Base-by-base conservation (phyloP, 2,329 filamentous ascomycete species). In the Fusarium mundagurra region DNA sequence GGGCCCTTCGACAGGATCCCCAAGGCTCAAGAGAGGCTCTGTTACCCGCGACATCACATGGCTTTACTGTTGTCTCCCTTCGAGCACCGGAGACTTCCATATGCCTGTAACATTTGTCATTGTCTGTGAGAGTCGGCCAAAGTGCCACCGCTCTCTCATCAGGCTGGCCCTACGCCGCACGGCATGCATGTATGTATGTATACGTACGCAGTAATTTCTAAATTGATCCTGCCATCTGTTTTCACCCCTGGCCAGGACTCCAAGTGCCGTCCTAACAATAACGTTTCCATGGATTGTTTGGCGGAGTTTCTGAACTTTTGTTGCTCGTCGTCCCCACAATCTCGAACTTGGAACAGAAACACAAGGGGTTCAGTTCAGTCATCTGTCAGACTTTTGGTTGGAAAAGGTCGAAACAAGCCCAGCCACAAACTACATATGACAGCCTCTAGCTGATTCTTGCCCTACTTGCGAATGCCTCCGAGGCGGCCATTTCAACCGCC, bases 211-310 rank as follows among this genome's bases (percentile, higher is more conserved):
- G 34, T 45, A 64, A 64, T 34, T 48, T 64, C 55, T 53, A 58
- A 57, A 66, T 57, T 63, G 58, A 54, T 36, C 51, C 38, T 44
- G 50, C 55, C 62, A 67, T 67, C 60, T 64, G 67, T 58, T 67
- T 51, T 59, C 47, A 67, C 59, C 67, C 68, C 64, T 70, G 67
- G 69, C 45, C 50, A 44, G 24, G 18, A 67, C 36, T 41, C 22
- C 70, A 74, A 72, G 70, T 77, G 69, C 74, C 74, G 74, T 61
- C 64, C 34, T 41, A 39, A 41, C 39, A 54, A 50, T 60, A 68
- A 39, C 39, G 45, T 48, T 64, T 57, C 39, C 39, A 72, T 69
- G 57, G 62, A 60, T 60, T 48, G 58, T 63, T 70, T 67, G 62
- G 57, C 70, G 43, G 55, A 47, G 44, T 69, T 63, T 39, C 51